Evolutionary conservation across 169 alveolate species (phyloP).

Genomic region (Plasmodium relictum): DNA sequence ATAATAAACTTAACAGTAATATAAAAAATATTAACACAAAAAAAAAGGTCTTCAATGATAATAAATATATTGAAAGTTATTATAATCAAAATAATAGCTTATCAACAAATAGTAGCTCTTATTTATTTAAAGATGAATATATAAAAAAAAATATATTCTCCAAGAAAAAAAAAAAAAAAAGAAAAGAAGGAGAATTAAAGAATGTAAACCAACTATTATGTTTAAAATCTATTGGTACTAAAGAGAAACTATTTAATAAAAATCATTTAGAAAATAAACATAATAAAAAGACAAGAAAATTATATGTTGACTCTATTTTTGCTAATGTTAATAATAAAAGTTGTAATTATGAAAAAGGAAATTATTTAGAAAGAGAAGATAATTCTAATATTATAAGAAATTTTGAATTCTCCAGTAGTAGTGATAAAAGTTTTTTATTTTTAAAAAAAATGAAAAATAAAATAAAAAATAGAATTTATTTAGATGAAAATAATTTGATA

Average conservation of each 20-base stretch:
- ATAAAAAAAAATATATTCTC: neutral
- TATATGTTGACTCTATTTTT: neutral
- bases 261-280: neutral
- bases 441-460: conserved; percentile 64
- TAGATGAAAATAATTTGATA: conserved; percentile 24
- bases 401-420: neutral
- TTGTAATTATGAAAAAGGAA: neutral
- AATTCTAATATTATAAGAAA: neutral
- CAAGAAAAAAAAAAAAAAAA: neutral
- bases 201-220: neutral
- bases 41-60: neutral
- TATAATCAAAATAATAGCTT: neutral
- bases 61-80: neutral
- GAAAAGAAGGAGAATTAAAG: neutral
- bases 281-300: neutral
- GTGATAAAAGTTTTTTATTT: conserved; percentile 66
- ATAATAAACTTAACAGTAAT: neutral
- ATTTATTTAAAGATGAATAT: neutral
- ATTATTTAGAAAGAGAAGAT: neutral
- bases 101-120: neutral
- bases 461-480: conserved; percentile 18
- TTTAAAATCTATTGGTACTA: no score
- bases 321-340: neutral
- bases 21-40: neutral
- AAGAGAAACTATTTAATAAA: neutral